Conservation (phyloP, 2,329 filamentous ascomycete genomes). For the Pestalotiopsis sp. region DNA sequence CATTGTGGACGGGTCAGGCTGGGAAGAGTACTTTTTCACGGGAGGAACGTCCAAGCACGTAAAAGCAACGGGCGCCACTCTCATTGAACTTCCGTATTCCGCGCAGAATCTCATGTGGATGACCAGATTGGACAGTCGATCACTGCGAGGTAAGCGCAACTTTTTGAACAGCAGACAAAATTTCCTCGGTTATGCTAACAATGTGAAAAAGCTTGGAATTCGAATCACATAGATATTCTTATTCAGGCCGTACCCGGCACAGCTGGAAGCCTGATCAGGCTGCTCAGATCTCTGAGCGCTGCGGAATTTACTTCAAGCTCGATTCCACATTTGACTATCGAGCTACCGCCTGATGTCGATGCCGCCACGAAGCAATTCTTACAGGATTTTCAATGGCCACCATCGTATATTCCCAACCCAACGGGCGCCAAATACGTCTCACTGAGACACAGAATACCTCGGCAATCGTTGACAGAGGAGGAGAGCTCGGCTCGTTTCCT, state of each 20-base stretch:
- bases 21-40: conserved; percentile 72
- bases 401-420: conserved; percentile 39
- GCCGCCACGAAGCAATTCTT: conserved; percentile 65
- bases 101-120: conserved; percentile 75
- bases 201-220: conserved; percentile 68
- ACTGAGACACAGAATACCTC: conserved; percentile 73
- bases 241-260: conserved; percentile 74
- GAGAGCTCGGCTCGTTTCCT: conserved; percentile 76
- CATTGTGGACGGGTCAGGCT: conserved; percentile 68
- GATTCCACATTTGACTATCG: conserved; percentile 78
- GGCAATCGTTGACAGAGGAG: conserved; percentile 61
- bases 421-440: conserved; percentile 60
- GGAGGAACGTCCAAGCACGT: conserved; percentile 61
- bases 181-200: conserved; percentile 19
- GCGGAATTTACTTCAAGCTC: conserved; percentile 76
- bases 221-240: conserved; percentile 77
- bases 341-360: conserved; percentile 76
- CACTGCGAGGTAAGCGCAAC: conserved; percentile 60
- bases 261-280: conserved; percentile 73
- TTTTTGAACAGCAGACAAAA: neutral
- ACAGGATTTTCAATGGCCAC: conserved; percentile 69
- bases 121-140: conserved; percentile 72
- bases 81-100: conserved; percentile 75
- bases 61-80: conserved; percentile 52
- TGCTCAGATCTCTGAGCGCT: conserved; percentile 74